phyloP scores from a whole-genome alignment of 345 rosid species.

The Atalantia buxifolia region DNA sequence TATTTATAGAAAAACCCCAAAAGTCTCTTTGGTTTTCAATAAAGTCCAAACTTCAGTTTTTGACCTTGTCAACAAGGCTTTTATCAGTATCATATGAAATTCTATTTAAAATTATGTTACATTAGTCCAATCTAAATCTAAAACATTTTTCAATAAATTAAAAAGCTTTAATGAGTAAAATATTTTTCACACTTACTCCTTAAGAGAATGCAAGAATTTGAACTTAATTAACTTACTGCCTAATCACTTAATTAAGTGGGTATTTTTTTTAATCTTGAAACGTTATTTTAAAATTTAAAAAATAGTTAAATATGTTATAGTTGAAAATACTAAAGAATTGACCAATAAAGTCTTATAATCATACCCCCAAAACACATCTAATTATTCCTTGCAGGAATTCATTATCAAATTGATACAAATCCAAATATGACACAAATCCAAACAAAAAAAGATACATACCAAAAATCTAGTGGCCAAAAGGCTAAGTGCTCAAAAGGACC shows the following conservation, averaged over 20 bases:
- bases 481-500: slow-evolving; percentile 4
- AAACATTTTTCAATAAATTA: too few species aligned
- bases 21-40: too few species aligned
- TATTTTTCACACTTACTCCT: too few species aligned
- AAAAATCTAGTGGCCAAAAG: slow-evolving; percentile 10
- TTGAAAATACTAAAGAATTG: background rate
- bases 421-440: background rate
- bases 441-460: background rate
- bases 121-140: too few species aligned
- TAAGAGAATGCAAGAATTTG: too few species aligned
- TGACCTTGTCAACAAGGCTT: too few species aligned
- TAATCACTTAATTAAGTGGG: background rate
- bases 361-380: background rate
- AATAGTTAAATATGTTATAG: background rate
- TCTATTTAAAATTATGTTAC: too few species aligned
- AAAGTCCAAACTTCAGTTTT: too few species aligned
- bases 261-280: too few species aligned
- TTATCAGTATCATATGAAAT: too few species aligned
- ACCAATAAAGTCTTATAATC: background rate
- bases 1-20: too few species aligned
- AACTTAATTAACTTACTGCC: background rate
- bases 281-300: background rate
- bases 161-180: too few species aligned
- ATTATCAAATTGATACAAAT: background rate
- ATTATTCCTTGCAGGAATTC: background rate